Conservation (phyloP, 2,329 filamentous ascomycete genomes). For the Grosmannia huntii region DNA sequence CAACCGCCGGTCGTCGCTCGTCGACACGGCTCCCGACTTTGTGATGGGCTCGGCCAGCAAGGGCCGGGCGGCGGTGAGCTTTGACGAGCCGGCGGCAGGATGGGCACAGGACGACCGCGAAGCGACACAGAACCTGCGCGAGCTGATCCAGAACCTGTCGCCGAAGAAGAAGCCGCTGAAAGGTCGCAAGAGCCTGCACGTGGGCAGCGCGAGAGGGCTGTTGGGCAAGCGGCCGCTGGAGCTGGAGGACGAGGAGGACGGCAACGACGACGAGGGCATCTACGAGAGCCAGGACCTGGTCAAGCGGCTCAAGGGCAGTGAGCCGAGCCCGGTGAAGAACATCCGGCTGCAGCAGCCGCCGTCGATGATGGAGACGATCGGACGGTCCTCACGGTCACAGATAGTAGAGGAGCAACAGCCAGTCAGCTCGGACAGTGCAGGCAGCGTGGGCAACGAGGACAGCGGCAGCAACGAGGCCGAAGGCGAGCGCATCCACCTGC, state of each 20-base stretch:
- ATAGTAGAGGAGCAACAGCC: constrained; percentile 15
- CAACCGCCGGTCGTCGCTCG: constrained; percentile 58
- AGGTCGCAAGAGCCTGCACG: constrained; percentile 63
- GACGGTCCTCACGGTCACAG: constrained; percentile 39
- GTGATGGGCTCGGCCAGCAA: constrained; percentile 33
- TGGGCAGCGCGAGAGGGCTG: constrained; percentile 60
- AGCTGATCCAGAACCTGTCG: constrained; percentile 67
- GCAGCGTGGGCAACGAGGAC: constrained; percentile 5
- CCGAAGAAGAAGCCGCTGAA: constrained; percentile 57
- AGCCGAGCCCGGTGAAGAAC: constrained; percentile 66
- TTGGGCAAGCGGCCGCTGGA: constrained; percentile 63
- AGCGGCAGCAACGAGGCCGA: constrained; percentile 33
- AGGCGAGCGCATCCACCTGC: constrained; percentile 61
- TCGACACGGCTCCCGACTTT: constrained; percentile 52
- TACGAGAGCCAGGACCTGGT: constrained; percentile 45
- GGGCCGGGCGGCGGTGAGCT: constrained; percentile 40
- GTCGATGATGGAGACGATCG: constrained; percentile 52
- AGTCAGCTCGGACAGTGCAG: constrained; percentile 13
- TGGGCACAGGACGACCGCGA: constrained; percentile 43
- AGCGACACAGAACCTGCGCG: constrained; percentile 53
- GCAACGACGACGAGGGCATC: constrained; percentile 28
- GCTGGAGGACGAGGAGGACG: constrained; percentile 42
- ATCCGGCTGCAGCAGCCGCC: constrained; percentile 57
- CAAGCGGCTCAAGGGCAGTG: constrained; percentile 59
- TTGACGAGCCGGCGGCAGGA: constrained; percentile 58